Conservation (phyloP, 768 basidiomycete species). For the Artomyces pyxidatus region DNA sequence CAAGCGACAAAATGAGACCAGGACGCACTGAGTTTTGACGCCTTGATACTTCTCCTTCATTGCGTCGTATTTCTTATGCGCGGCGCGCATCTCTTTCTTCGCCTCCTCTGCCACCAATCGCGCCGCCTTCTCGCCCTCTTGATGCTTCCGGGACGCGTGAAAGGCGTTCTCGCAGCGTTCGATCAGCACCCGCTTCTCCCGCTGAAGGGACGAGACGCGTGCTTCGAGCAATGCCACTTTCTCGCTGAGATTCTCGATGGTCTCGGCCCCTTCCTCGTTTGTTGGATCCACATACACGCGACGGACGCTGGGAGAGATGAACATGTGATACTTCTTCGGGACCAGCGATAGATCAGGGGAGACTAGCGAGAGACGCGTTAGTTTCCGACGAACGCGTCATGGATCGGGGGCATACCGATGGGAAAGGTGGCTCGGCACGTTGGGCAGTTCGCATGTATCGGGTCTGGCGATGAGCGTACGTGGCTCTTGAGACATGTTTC, state of each 20-base stretch:
- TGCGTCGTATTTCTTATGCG: neutral
- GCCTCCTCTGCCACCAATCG: conserved; percentile 1
- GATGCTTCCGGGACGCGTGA: neutral
- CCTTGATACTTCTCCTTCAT: conserved; percentile 1
- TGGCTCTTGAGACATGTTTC: conserved; percentile 1
- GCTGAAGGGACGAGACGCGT: neutral
- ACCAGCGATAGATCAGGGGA: conserved; percentile 2
- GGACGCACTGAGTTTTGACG: neutral
- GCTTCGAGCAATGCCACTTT: neutral
- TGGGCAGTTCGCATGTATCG: conserved; percentile 6
- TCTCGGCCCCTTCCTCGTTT: neutral
- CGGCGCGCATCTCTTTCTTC: neutral
- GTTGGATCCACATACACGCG: conserved; percentile 7
- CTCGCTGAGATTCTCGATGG: conserved; percentile 1
- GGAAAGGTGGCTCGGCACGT: conserved; percentile 11
- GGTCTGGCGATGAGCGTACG: neutral
- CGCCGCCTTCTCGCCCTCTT: conserved; percentile 4
- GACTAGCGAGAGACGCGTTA: conserved; percentile 1
- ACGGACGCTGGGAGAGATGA: conserved; percentile 8
- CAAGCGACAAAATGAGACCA: neutral
- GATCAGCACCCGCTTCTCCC: conserved; percentile 9
- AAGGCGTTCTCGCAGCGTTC: conserved; percentile 3
- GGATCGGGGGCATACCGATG: neutral
- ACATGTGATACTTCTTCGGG: conserved; percentile 8
- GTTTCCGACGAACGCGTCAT: neutral